Base-by-base conservation (phyloP, 768 basidiomycete species). In the Gloeophyllum trabeum region DNA sequence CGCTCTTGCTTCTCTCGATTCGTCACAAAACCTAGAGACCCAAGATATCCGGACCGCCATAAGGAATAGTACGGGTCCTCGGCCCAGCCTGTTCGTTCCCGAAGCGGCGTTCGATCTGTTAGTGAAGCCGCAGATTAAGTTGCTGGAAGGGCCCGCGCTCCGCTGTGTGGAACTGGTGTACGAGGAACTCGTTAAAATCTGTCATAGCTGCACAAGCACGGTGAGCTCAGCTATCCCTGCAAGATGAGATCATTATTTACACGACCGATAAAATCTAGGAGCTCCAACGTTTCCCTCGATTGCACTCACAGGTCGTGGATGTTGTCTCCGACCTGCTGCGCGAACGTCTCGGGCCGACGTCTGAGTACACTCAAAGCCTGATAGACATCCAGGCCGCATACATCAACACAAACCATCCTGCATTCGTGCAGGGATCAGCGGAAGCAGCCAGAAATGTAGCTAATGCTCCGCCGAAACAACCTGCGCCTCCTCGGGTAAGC, bases 371-470 rank as follows among this genome's bases (percentile, higher is more conserved):
- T 0, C 86, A 90, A 51, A 92, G 88, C 55, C 69, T 99, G 53
- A 97, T 99, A 52, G 79, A 83, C 52, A 99, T 99, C 39, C 96
- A 99, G 61, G 91, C 91, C 1, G 93, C 96, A 7, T 99, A 99
- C 58, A 98, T 99, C 70, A 99, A 99, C 60, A 98, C 93, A 43
- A 98, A 98, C 59, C 96, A 99, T 58, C 96, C 96, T 4, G 76
- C 87, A 24, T 98, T 97, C 61, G 81, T 93, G 43, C 70, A 82
- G 16, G 84, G 86, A 6, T 85, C 86, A 25, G 75, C 83, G 34
- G 56, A 68, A 6, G 75, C 76, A 45, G 70, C 77, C 40, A 21
- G 7, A 37, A 21, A 75, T 49, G 67, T 75, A 41, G 58, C 64
- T 22, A 56, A 58, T 20, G 54, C 68, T 60, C 51, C 55, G 20